Base-by-base conservation (phyloP, 331 rosid species). In the Rosa hybrid region DNA sequence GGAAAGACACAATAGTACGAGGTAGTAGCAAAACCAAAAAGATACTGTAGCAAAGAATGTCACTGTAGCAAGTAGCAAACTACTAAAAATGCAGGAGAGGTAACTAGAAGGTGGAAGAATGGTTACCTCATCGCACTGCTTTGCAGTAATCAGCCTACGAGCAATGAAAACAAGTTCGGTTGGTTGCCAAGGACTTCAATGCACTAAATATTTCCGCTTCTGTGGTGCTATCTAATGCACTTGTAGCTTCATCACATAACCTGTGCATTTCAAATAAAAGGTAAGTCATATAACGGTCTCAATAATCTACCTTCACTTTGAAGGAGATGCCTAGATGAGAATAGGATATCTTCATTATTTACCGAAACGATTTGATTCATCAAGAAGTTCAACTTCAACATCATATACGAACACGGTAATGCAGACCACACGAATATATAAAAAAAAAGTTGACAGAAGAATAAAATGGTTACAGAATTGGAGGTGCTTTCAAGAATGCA, bases 161-260 rank as follows among this genome's bases (percentile, higher is more conserved):
- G 99, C 99, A 81, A 95, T 87, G 90, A 95, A 93, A 81, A 95
- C 80, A 91, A 49, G 99, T 95, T 78, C 96, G 92, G 83, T 95
- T 91, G 77, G 72, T 90, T 72, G 96, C 91, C 65, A 95, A 79
- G 2, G 97, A 80, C 76, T 88, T 95, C 86, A 95, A 86, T 30
- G 99, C 96, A 78, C 44, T 91, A 85, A 95, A 89, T 82, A 95
- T 91, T 84, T 91, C 99, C 9, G 97, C 97, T 87, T 95, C 99
- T 17, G 99, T 95, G 71, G 99, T 91, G 90, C 99, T 95, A 88
- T 95, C 99, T 60, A 95, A 89, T 63, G 99, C 99, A 88, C 99
- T 95, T 44, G 99, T 95, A 80, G 99, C 99, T 87, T 95, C 99
- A 85, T 95, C 99, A 75, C 99, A 93, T 83, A 95, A 83, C 84